Evolutionary conservation across 768 basidiomycete species (phyloP).

Genomic region (Serendipita sp.): DNA sequence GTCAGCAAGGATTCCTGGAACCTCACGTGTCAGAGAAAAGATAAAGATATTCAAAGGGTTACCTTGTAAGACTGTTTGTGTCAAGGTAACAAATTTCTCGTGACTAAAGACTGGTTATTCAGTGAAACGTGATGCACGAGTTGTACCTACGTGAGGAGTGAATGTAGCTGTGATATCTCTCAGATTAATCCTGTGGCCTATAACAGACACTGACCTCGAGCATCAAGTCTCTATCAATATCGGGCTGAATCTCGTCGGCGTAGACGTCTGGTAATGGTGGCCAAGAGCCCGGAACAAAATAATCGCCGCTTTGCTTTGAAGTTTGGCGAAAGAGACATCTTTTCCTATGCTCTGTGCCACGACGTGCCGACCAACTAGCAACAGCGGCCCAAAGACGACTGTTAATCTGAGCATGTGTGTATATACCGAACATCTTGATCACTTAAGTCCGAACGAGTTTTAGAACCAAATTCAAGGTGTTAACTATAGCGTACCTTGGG

Average conservation of each 20-base stretch:
- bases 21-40: neutral
- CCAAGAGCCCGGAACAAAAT: conserved; percentile 34
- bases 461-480: conserved; percentile 23
- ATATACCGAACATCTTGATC: conserved; percentile 35
- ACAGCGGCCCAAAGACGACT: conserved; percentile 32
- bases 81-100: conserved; percentile 31
- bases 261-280: conserved; percentile 29
- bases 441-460: conserved; percentile 16
- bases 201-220: neutral
- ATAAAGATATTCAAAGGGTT: conserved; percentile 9
- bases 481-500: conserved; percentile 12
- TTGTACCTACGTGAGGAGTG: conserved; percentile 37
- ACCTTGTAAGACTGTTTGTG: conserved; percentile 24
- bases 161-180: conserved; percentile 29
- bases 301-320: conserved; percentile 22
- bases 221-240: neutral
- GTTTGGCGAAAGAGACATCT: conserved; percentile 35
- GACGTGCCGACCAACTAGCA: conserved; percentile 25
- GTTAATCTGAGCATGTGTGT: conserved; percentile 32
- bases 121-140: neutral
- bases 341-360: conserved; percentile 36
- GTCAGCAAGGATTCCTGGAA: conserved; percentile 34
- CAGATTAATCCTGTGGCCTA: neutral
- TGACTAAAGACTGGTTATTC: conserved; percentile 18
- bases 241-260: conserved; percentile 11